Evolutionary conservation across 768 basidiomycete species (phyloP).

Genomic region (Lactifluus volemus): DNA sequence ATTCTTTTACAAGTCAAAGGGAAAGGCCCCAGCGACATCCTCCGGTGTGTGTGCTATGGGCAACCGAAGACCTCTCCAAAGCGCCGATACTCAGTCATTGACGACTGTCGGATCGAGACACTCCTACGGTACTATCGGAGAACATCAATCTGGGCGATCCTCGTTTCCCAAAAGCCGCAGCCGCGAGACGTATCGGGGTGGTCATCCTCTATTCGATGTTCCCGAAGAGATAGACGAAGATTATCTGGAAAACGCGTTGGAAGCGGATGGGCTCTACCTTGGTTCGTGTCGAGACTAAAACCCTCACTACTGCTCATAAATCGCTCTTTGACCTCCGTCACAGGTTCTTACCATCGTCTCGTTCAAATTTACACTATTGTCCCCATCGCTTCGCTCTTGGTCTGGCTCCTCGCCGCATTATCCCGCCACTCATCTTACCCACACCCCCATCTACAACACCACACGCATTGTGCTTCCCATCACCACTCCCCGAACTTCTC

Average conservation of each 20-base stretch:
- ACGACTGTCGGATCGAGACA: not conserved
- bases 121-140: slow-evolving; percentile 12
- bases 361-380: slow-evolving; percentile 39
- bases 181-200: slow-evolving; percentile 10
- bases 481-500: slow-evolving; percentile 58
- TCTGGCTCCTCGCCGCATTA: slow-evolving; percentile 41
- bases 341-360: slow-evolving; percentile 56
- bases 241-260: slow-evolving; percentile 8
- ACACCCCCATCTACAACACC: slow-evolving; percentile 25
- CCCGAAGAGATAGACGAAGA: slow-evolving; percentile 16
- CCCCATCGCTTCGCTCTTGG: slow-evolving; percentile 27
- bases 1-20: slow-evolving; percentile 2
- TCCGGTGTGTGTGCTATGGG: not conserved
- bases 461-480: slow-evolving; percentile 44
- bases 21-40: slow-evolving; percentile 8
- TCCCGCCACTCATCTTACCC: slow-evolving; percentile 42
- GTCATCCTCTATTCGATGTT: slow-evolving; percentile 9
- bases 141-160: not conserved
- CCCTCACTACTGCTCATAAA: not conserved
- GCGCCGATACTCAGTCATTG: slow-evolving; percentile 6
- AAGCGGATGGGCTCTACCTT: slow-evolving; percentile 16
- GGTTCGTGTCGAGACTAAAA: slow-evolving; percentile 1
- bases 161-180: not conserved
- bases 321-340: not conserved
- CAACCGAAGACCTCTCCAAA: not conserved